A percentile compares a stretch with the other conserved stretches of the same genome.
These are phyloP conservation scores for Jasminum sambac DNA, from an alignment of 257 asterid genomes.

Conservation along the genomic window DNA sequence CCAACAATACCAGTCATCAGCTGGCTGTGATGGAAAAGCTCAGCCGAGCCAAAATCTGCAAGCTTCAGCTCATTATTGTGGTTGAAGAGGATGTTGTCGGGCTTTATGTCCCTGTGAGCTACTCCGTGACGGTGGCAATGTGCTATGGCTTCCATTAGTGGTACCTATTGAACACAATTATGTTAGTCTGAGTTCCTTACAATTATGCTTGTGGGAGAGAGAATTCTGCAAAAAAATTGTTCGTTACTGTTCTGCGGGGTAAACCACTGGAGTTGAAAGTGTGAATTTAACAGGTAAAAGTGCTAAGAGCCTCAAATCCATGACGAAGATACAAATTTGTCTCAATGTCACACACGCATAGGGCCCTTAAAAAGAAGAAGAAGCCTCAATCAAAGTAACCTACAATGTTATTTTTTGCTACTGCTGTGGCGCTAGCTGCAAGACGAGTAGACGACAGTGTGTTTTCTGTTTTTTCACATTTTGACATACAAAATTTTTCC, in stretches of 20 bases:
- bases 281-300: background rate
- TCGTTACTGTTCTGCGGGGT: background rate
- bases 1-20: slow-evolving; percentile 55
- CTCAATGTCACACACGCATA: background rate
- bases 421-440: no score
- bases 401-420: no score
- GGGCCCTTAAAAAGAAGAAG: no score
- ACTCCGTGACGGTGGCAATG: slow-evolving; percentile 68
- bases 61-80: slow-evolving; percentile 53
- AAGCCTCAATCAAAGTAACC: no score
- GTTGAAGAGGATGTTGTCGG: slow-evolving; percentile 70
- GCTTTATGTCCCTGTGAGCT: slow-evolving; percentile 80
- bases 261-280: background rate
- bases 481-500: no score
- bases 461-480: no score
- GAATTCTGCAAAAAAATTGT: background rate
- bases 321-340: background rate
- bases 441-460: no score
- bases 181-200: background rate
- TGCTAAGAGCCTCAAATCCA: background rate
- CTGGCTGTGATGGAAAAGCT: slow-evolving; percentile 41
- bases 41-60: slow-evolving; percentile 83
- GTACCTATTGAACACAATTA: slow-evolving; percentile 34
- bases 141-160: slow-evolving; percentile 77
- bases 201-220: background rate